phyloP scores from a whole-genome alignment of 306 rosid genomes.

The Fragaria nilgerrensis region DNA sequence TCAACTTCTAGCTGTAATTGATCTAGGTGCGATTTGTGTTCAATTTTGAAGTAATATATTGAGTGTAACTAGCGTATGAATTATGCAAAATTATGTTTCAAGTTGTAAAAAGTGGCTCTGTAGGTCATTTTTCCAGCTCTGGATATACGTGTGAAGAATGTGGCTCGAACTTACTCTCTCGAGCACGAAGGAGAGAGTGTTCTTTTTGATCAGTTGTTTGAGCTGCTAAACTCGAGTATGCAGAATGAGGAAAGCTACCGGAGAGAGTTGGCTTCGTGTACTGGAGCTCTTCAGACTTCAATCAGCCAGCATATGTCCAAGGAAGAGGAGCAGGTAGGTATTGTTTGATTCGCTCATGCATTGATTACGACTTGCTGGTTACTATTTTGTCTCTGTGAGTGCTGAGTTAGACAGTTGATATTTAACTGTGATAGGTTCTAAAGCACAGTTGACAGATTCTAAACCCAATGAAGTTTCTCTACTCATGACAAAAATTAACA shows the following conservation, averaged over 20 bases:
- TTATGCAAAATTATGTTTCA: background rate
- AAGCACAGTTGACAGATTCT: background rate
- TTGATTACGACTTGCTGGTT: background rate
- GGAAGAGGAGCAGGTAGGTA: conserved; percentile 99
- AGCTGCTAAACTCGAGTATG: conserved; percentile 57
- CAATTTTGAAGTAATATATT: background rate
- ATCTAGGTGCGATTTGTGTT: background rate
- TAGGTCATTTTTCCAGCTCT: conserved; percentile 89
- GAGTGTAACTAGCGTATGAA: background rate
- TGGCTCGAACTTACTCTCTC: conserved; percentile 80
- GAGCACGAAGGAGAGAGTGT: conserved; percentile 88
- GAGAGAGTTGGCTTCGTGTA: conserved; percentile 85
- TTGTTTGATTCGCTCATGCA: conserved; percentile 14
- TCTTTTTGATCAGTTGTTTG: conserved; percentile 76
- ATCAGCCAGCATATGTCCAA: conserved; percentile 93
- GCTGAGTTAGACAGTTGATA: background rate
- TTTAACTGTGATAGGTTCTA: background rate
- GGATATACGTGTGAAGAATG: conserved; percentile 91
- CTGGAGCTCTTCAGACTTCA: conserved; percentile 77
- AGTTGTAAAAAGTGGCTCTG: too few relatives aligned
- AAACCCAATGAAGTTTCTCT: background rate
- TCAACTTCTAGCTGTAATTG: background rate
- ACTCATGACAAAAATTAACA: background rate
- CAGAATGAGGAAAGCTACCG: conserved; percentile 64
- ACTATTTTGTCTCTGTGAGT: background rate